These are phyloP conservation scores for Suillus lakei DNA, from an alignment of 768 basidiomycete genomes.

Conservation along the genomic window DNA sequence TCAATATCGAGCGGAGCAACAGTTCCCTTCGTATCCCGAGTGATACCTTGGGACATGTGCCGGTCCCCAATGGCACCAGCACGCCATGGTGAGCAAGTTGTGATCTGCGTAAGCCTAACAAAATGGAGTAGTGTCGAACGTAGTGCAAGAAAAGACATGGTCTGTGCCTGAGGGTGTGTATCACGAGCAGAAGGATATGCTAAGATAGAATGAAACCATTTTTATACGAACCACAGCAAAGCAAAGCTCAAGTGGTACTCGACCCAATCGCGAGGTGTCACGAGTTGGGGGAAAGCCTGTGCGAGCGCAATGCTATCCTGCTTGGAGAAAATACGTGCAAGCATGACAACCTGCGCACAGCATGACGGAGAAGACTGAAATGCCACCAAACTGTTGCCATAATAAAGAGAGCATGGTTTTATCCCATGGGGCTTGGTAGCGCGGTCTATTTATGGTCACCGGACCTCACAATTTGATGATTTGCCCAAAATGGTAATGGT, in stretches of 20 bases:
- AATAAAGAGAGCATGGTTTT: background rate
- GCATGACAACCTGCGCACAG: background rate
- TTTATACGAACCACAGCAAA: background rate
- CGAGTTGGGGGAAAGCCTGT: background rate
- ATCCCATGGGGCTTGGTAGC: background rate
- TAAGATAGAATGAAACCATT: background rate
- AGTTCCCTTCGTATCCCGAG: slow-evolving; percentile 53
- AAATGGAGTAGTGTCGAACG: slow-evolving; percentile 14
- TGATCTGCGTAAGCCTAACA: slow-evolving; percentile 11
- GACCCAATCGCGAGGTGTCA: slow-evolving; percentile 3
- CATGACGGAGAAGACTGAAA: background rate
- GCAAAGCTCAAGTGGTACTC: background rate
- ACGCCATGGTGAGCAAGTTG: slow-evolving; percentile 12
- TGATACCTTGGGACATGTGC: slow-evolving; percentile 16
- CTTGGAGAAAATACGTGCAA: background rate
- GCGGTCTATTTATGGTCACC: background rate
- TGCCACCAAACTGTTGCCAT: background rate
- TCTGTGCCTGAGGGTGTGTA: slow-evolving; percentile 1
- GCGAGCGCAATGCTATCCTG: background rate
- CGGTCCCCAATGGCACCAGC: slow-evolving; percentile 9
- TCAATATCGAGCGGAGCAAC: slow-evolving; percentile 53
- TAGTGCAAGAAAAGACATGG: slow-evolving; percentile 26
- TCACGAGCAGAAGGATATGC: background rate
- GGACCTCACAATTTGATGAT: background rate
- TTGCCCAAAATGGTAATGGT: background rate